A percentile compares a stretch with the other conserved stretches of the same genome.
Evolutionary conservation across 192 early-diverging fungal genomes (phyloP).

Genomic region (Backusella morwellensis): DNA sequence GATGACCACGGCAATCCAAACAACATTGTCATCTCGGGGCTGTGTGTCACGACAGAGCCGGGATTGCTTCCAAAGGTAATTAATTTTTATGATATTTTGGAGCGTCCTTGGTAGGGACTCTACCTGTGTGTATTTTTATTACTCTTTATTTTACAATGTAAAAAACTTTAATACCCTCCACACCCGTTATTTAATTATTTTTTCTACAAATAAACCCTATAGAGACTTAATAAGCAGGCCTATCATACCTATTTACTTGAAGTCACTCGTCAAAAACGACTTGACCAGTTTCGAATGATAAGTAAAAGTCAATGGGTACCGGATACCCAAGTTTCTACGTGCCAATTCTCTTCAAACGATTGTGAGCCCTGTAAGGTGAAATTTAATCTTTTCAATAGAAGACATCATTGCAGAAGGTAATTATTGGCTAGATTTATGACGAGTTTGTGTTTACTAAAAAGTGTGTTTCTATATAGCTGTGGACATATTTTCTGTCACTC

Average conservation of each 20-base stretch:
- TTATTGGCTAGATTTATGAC: no score
- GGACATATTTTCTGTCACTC: conserved; percentile 21
- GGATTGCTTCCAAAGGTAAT: conserved; percentile 19
- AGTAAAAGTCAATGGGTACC: background rate
- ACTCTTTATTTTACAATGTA: background rate
- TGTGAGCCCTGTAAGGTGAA: background rate
- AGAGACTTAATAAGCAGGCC: background rate
- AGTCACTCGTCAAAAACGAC: background rate
- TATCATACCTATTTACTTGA: conserved; percentile 7
- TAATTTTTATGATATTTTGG: conserved; percentile 8
- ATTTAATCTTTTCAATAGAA: background rate
- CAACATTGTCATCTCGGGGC: background rate
- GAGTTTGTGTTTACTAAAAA: no score
- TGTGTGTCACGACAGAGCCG: conserved; percentile 13
- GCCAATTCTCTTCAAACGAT: background rate
- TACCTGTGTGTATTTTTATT: background rate
- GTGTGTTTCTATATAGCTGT: background rate
- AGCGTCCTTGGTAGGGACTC: conserved; percentile 2
- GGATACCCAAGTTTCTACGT: background rate
- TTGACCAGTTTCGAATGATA: background rate
- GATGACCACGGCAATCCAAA: background rate
- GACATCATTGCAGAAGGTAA: conserved; percentile 17
- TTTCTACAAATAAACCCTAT: no score
- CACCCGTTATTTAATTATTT: no score
- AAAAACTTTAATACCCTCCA: background rate